Evolutionary conservation across 257 asterid species (phyloP), one percentile per base, ranked within the genome.

Genomic region (Plantago ovata): DNA sequence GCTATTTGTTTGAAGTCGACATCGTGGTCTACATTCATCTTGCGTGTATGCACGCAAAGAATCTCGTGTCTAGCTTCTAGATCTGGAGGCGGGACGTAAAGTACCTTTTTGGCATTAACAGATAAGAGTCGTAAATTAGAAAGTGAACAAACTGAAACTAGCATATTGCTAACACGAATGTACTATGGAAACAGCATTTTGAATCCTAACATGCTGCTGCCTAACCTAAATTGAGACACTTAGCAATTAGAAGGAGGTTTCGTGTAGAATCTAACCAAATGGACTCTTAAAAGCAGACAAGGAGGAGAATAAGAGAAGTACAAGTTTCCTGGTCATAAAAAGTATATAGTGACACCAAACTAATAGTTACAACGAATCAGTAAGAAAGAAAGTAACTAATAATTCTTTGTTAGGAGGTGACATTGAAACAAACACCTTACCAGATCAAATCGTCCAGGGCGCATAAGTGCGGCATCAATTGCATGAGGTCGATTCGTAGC

Each of bases 401-500:
- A 58, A 43, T 0, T 23, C 28, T 21, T 22, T 20, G 13, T 12
- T 58, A 24, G 13, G 18, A 14, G 23, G 64, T 5, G 53, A 7
- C 20, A 23, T 54, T 15, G 62, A 24, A 52, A 12, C 16, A 40
- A 19, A 39, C 7, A 59, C 58, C 83, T 81, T 80, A 88, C 98
- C 18, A 84, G 72, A 67, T 92, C 98, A 44, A 92, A 92, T 69
- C 98, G 95, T 50, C 98, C 98, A 33, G 98, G 95, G 38, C 97
- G 95, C 85, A 82, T 77, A 47, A 92, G 95, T 2, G 98, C 98
- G 21, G 82, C 85, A 66, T 92, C 98, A 51, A 92, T 88, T 58
- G 96, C 93, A 14, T 85, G 75, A 61, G 94, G 94, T 12, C 96
- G 90, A 73, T 92, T 92, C 18, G 98, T 92, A 59, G 98, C 98